These are phyloP conservation scores for Primulina huaijiensis DNA, from an alignment of 257 asterid species.

Conservation along the genomic window DNA sequence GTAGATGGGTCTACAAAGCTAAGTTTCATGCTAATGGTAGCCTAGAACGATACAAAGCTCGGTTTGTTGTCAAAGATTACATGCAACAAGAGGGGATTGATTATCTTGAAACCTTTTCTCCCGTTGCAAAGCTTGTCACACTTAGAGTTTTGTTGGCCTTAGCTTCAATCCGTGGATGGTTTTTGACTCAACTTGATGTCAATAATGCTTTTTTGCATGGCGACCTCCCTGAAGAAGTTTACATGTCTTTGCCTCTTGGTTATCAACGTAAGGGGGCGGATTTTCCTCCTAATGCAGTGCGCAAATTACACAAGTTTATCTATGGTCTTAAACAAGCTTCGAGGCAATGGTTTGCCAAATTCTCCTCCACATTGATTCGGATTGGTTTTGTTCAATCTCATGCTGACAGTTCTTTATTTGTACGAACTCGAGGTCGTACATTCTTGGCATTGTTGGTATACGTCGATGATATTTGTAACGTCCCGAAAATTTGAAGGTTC, in stretches of 20 bases:
- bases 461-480: neutral
- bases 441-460: neutral
- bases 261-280: too few species aligned
- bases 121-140: neutral
- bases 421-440: neutral
- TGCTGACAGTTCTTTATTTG: neutral
- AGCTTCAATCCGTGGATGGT: neutral
- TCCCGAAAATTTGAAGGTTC: too few species aligned
- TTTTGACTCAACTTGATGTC: neutral
- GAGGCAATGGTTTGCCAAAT: neutral
- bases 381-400: neutral
- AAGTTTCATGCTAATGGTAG: neutral
- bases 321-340: too few species aligned
- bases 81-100: neutral
- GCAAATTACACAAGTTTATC: too few species aligned
- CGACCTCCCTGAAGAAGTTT: too few species aligned
- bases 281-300: too few species aligned
- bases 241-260: too few species aligned
- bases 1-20: neutral
- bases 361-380: neutral
- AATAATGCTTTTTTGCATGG: too few species aligned
- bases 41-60: neutral
- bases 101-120: neutral
- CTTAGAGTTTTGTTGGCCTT: neutral
- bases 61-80: too few species aligned